These are phyloP conservation scores for Grigorovia jiainica DNA, from an alignment of 805 yeast genomes.

Conservation along the genomic window DNA sequence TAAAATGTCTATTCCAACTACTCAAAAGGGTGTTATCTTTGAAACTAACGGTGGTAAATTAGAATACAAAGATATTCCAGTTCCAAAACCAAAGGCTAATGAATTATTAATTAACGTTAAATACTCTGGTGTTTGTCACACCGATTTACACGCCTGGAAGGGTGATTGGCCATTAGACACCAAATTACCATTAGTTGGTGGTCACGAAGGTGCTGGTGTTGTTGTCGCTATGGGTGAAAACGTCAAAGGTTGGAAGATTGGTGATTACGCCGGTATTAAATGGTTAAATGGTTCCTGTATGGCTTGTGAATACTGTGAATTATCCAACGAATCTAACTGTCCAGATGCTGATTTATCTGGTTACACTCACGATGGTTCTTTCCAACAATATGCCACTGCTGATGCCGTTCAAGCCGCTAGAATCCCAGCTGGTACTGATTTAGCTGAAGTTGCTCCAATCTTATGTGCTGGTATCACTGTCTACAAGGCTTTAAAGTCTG, in stretches of 20 bases:
- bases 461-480: conserved; percentile 63
- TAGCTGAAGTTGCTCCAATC: conserved; percentile 50
- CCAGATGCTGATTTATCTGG: conserved; percentile 61
- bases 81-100: conserved; percentile 53
- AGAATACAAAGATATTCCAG: conserved; percentile 43
- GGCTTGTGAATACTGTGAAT: conserved; percentile 55
- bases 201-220: conserved; percentile 68
- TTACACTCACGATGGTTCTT: conserved; percentile 62
- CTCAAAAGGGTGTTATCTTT: conserved; percentile 44
- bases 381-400: conserved; percentile 59
- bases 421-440: conserved; percentile 46
- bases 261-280: conserved; percentile 59
- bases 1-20: conserved; percentile 34
- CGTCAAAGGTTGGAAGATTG: conserved; percentile 51
- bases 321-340: conserved; percentile 55
- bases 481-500: conserved; percentile 58
- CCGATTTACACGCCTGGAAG: conserved; percentile 67
- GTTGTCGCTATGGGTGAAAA: conserved; percentile 55
- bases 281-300: conserved; percentile 63
- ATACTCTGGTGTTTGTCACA: conserved; percentile 69
- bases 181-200: conserved; percentile 57
- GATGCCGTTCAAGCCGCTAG: conserved; percentile 56
- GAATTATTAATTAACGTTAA: conserved; percentile 58
- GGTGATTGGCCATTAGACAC: conserved; percentile 60
- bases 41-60: conserved; percentile 35